Evolutionary conservation across 352 stramenopile genomes (phyloP).

Genomic region (Phytophthora citricola): DNA sequence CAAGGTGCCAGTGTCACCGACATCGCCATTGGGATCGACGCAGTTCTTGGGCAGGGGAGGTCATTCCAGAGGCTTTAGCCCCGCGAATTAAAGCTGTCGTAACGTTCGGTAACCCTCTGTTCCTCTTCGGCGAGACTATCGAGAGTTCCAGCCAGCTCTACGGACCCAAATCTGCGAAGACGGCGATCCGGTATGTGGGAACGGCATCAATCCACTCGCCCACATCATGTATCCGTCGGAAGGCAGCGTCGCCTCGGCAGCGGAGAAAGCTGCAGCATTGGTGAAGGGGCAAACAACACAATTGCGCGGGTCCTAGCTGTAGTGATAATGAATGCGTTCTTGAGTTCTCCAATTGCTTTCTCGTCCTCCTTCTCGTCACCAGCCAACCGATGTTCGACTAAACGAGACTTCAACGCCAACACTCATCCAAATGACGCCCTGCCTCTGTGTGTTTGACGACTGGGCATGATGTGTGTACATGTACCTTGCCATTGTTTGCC

Average conservation of each 20-base stretch:
- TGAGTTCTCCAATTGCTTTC: not conserved
- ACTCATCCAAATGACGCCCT: constrained; percentile 4
- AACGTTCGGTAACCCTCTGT: constrained; percentile 36
- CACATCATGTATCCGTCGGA: constrained; percentile 31
- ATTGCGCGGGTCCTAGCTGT: not conserved
- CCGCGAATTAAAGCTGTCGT: constrained; percentile 35
- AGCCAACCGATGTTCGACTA: no score
- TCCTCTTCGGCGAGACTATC: constrained; percentile 28
- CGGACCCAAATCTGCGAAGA: constrained; percentile 27
- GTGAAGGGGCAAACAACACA: not conserved
- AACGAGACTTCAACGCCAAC: not conserved
- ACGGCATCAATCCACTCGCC: constrained; percentile 25
- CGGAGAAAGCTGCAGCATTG: constrained; percentile 17
- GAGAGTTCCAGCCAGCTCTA: constrained; percentile 21
- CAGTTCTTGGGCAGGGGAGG: constrained; percentile 14
- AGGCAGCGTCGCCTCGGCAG: constrained; percentile 24
- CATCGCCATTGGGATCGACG: constrained; percentile 33
- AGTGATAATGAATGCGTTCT: not conserved
- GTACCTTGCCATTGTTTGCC: not conserved
- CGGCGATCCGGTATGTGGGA: constrained; percentile 33
- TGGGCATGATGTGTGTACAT: constrained; percentile 22
- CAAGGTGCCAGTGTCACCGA: constrained; percentile 33
- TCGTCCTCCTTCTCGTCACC: no score
- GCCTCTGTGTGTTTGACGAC: constrained; percentile 3
- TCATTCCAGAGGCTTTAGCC: constrained; percentile 20